phyloP scores from a whole-genome alignment of 352 stramenopile species.

The Phytopythium mirpurense region DNA sequence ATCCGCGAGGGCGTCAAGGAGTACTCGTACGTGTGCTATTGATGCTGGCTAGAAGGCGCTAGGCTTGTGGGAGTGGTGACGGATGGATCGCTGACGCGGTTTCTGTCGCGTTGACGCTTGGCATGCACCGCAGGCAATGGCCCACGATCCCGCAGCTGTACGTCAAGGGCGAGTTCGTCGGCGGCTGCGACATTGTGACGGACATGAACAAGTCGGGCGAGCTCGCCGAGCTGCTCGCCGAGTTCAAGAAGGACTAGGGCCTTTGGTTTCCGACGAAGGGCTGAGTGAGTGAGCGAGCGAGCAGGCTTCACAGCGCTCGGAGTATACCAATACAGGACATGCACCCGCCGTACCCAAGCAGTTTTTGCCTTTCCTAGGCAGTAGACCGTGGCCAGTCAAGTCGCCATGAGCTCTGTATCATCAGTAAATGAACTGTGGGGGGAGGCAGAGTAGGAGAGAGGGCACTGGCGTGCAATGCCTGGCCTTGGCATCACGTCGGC shows the following conservation, averaged over 20 bases:
- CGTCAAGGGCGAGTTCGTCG: slow-evolving; percentile 98
- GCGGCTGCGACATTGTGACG: slow-evolving; percentile 98
- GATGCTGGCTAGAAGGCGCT: neutral
- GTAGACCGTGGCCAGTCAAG: too few relatives aligned
- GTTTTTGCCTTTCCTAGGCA: too few relatives aligned
- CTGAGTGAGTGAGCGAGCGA: too few relatives aligned
- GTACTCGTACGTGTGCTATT: slow-evolving; percentile 85
- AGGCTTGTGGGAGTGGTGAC: slow-evolving; percentile 2
- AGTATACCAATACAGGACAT: too few relatives aligned
- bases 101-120: neutral
- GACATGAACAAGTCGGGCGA: slow-evolving; percentile 93
- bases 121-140: slow-evolving; percentile 72
- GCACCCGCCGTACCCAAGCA: too few relatives aligned
- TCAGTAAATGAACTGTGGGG: too few relatives aligned
- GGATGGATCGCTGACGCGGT: neutral
- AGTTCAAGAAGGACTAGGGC: slow-evolving; percentile 71
- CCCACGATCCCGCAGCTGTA: slow-evolving; percentile 98
- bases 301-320: too few relatives aligned
- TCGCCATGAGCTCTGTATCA: too few relatives aligned
- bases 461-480: too few relatives aligned
- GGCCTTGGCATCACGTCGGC: too few relatives aligned
- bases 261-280: slow-evolving; percentile 3
- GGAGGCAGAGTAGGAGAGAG: too few relatives aligned
- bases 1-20: slow-evolving; percentile 98
- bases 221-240: slow-evolving; percentile 83